These are phyloP conservation scores for Solanum piurae DNA, from an alignment of 257 asterid species.

Conservation along the genomic window DNA sequence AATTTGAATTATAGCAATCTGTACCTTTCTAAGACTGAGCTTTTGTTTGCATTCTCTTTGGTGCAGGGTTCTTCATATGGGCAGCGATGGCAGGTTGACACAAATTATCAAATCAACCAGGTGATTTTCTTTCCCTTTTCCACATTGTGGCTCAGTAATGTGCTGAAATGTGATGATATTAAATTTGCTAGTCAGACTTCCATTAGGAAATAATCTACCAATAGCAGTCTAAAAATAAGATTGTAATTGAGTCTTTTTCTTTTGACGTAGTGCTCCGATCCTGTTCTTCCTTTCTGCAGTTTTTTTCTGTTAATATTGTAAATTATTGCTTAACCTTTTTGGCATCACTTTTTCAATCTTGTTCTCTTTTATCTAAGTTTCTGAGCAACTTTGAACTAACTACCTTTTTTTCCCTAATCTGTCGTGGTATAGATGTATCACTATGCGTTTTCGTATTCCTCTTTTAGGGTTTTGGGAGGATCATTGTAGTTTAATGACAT, in stretches of 20 bases:
- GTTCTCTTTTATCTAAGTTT: background rate
- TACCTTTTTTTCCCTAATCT: background rate
- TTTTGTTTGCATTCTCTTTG: background rate
- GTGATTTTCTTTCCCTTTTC: constrained; percentile 24
- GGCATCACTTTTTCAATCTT: background rate
- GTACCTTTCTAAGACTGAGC: background rate
- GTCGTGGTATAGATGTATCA: background rate
- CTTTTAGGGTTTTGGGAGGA: background rate
- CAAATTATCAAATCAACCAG: constrained; percentile 74
- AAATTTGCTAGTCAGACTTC: background rate
- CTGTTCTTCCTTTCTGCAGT: background rate
- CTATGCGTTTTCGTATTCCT: background rate
- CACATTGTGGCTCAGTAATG: background rate
- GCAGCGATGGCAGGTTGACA: constrained; percentile 67
- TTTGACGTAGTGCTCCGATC: background rate
- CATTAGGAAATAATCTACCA: background rate
- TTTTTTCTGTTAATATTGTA: background rate
- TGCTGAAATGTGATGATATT: background rate
- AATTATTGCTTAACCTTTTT: background rate
- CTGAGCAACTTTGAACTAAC: background rate
- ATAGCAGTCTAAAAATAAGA: background rate
- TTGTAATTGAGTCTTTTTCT: background rate
- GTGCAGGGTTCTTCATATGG: constrained; percentile 59
- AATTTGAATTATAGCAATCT: constrained; percentile 6
- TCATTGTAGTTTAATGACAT: background rate